phyloP scores from a whole-genome alignment of 139 green algal species.

The Chlorella sp. region DNA sequence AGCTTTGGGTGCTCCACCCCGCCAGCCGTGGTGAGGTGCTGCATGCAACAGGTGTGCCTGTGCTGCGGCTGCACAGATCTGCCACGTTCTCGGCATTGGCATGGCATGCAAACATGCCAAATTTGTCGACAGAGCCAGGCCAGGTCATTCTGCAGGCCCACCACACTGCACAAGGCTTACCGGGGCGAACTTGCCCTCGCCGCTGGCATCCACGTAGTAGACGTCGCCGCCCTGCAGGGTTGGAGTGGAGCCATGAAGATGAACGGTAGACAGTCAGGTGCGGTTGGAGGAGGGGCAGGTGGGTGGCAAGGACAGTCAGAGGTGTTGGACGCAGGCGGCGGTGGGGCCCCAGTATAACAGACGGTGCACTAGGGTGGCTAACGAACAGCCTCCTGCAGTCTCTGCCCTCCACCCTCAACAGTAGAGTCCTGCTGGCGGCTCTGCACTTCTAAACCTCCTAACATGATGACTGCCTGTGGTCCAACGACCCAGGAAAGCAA shows the following conservation, averaged over 20 bases:
- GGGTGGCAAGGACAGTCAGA: neutral
- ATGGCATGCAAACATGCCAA: no score
- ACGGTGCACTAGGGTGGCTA: neutral
- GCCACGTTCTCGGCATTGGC: no score
- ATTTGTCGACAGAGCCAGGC: no score
- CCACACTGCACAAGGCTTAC: neutral
- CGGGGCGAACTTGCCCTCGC: slow-evolving; percentile 40
- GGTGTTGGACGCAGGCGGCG: no score
- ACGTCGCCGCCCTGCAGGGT: slow-evolving; percentile 17
- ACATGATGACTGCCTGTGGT: no score
- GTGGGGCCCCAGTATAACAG: neutral
- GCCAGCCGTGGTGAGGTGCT: neutral
- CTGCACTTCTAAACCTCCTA: neutral
- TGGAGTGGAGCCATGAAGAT: neutral
- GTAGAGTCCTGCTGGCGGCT: neutral
- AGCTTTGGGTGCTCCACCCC: neutral
- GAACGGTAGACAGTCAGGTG: no score
- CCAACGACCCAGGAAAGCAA: no score
- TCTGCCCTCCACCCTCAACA: no score
- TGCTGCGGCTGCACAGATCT: no score
- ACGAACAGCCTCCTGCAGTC: no score
- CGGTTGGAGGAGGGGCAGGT: neutral
- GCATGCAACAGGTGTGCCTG: no score
- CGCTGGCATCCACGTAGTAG: slow-evolving; percentile 24
- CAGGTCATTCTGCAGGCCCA: neutral